Evolutionary conservation across 2,329 filamentous ascomycete species (phyloP), one percentile per base, ranked within the genome.

Genomic region (Trichothecium roseum): DNA sequence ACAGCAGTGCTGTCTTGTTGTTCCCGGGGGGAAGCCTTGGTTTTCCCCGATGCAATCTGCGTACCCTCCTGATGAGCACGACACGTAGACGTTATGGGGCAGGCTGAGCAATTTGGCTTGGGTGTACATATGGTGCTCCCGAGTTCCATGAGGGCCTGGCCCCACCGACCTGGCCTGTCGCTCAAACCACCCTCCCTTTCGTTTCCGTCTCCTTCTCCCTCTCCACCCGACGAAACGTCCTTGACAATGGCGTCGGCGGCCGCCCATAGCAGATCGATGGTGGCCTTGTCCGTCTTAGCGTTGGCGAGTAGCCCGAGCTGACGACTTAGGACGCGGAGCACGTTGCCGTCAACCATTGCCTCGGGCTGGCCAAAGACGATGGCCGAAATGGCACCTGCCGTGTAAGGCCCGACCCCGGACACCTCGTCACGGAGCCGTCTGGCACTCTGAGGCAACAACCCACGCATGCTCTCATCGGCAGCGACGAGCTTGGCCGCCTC

Each of bases 121-220:
- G 75, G 74, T 6, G 65, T 66, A 44, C 75, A 80, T 2, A 79
- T 49, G 0, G 75, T 80, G 42, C 73, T 78, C 3, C 75, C 75
- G 4, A 80, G 59, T 46, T 80, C 75, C 75, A 80, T 80, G 18
- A 80, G 53, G 1, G 71, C 75, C 47, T 80, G 75, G 1, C 76
- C 76, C 75, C 74, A 79, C 40, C 66, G 54, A 1, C 74, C 74
- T 0, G 75, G 74, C 16, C 68, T 52, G 35, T 71, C 63, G 36
- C 66, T 76, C 12, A 49, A 42, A 16, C 53, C 44, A 0, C 48
- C 47, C 5, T 53, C 48, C n/a, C n/a, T n/a, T 3, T 49, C 43
- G 8, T 42, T 40, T 0, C 39, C 32, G 7, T 35, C 34, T 4
- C 26, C 37, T 1, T 42, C 44, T 8, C 41, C 42, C 1, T 40